A percentile compares a stretch with the other conserved stretches of the same genome.
These are phyloP conservation scores for Calycina marina DNA, from an alignment of 2,329 filamentous ascomycete species.

Conservation along the genomic window DNA sequence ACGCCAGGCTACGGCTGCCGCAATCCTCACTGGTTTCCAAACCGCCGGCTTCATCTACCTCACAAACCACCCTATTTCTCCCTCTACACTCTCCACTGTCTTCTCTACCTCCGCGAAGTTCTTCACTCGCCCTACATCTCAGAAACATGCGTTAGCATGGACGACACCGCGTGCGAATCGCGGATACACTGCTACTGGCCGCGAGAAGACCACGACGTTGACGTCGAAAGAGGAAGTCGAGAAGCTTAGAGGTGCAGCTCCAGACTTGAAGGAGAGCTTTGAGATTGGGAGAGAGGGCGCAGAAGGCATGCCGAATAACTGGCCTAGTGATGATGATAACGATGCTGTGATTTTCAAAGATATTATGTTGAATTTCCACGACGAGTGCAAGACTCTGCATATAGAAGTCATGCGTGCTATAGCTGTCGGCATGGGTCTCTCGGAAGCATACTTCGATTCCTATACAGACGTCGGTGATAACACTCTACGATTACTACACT, in stretches of 20 bases:
- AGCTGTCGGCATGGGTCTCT: slow-evolving; percentile 63
- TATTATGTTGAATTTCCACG: slow-evolving; percentile 63
- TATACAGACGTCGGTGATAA: slow-evolving; percentile 54
- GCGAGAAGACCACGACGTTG: slow-evolving; percentile 16
- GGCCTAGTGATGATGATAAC: slow-evolving; percentile 47
- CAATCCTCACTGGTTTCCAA: slow-evolving; percentile 69
- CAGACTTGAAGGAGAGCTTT: slow-evolving; percentile 49
- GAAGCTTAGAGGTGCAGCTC: slow-evolving; percentile 37
- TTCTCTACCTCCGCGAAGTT: slow-evolving; percentile 58
- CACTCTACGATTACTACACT: slow-evolving; percentile 46
- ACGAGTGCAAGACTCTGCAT: slow-evolving; percentile 61
- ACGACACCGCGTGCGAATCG: slow-evolving; percentile 58
- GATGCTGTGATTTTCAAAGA: slow-evolving; percentile 47
- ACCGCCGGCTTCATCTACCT: slow-evolving; percentile 83
- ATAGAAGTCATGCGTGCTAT: slow-evolving; percentile 71
- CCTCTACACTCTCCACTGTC: slow-evolving; percentile 40
- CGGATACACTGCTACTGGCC: slow-evolving; percentile 44
- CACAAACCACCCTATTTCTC: slow-evolving; percentile 58
- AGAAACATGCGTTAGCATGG: slow-evolving; percentile 57
- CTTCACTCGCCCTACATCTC: slow-evolving; percentile 41
- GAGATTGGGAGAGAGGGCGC: slow-evolving; percentile 50
- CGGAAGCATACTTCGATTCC: slow-evolving; percentile 58
- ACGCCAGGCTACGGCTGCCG: slow-evolving; percentile 50
- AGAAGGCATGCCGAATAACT: slow-evolving; percentile 55
- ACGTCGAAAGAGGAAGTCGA: slow-evolving; percentile 22